These are phyloP conservation scores for Auricularia cornea DNA, from an alignment of 768 basidiomycete species.

Conservation along the genomic window DNA sequence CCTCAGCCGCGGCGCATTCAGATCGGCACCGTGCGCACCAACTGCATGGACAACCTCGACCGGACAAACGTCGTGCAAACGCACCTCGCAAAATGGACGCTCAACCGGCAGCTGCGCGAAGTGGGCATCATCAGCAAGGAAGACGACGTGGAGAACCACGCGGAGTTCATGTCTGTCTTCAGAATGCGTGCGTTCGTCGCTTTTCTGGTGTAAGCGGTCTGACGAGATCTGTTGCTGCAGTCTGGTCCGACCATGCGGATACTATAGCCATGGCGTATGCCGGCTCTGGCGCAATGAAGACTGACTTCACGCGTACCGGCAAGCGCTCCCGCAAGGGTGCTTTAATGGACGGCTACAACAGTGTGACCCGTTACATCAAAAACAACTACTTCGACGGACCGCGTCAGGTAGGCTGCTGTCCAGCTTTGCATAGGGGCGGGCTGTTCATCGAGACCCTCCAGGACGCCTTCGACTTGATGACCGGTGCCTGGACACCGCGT, in stretches of 20 bases:
- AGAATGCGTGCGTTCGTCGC: not conserved
- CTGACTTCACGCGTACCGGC: conserved; percentile 92
- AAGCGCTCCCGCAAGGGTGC: conserved; percentile 73
- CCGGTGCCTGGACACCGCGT: conserved; percentile 83
- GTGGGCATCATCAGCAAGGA: conserved; percentile 67
- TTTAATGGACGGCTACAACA: conserved; percentile 82
- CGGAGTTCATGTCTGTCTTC: conserved; percentile 71
- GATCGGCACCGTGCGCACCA: conserved; percentile 76
- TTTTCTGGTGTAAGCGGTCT: not conserved
- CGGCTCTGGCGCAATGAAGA: conserved; percentile 92
- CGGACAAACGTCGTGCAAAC: conserved; percentile 96
- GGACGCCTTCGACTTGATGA: conserved; percentile 93
- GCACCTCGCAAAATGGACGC: conserved; percentile 76
- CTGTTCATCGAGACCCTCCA: too few species aligned
- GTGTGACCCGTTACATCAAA: conserved; percentile 76
- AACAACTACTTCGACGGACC: conserved; percentile 97
- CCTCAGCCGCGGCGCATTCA: conserved; percentile 51
- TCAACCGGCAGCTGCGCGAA: conserved; percentile 67
- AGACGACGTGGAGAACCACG: conserved; percentile 65
- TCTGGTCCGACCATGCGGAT: conserved; percentile 98
- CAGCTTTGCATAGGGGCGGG: too few species aligned
- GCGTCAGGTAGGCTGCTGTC: conserved; percentile 50
- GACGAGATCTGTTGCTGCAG: too few species aligned
- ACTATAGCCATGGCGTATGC: conserved; percentile 83
- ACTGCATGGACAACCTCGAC: conserved; percentile 97